phyloP scores from a whole-genome alignment of 352 stramenopile genomes.

The Globisporangium irregulare region DNA sequence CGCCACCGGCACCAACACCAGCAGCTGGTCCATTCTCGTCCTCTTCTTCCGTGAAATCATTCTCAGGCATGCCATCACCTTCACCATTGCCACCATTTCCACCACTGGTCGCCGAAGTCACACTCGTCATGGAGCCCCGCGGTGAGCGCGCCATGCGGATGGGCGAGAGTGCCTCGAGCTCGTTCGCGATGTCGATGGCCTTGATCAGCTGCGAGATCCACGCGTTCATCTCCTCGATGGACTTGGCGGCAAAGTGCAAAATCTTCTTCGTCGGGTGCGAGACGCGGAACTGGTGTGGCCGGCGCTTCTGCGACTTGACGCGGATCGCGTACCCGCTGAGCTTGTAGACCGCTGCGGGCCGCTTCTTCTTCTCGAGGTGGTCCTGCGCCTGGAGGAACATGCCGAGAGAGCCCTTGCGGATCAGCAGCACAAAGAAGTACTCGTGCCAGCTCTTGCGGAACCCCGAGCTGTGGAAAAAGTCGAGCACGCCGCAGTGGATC shows the following conservation, averaged over 20 bases:
- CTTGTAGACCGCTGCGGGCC: constrained; percentile 59
- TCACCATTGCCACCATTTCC: background rate
- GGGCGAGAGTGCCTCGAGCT: constrained; percentile 31
- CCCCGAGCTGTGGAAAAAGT: constrained; percentile 50
- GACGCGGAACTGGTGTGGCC: constrained; percentile 61
- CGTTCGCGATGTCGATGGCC: constrained; percentile 57
- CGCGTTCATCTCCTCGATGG: constrained; percentile 66
- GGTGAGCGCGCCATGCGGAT: constrained; percentile 1
- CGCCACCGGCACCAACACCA: too few relatives aligned
- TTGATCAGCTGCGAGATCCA: constrained; percentile 65
- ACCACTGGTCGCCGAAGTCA: background rate
- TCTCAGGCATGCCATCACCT: constrained; percentile 1
- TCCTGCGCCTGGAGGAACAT: constrained; percentile 57
- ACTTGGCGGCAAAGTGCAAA: constrained; percentile 50
- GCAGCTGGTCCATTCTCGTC: background rate
- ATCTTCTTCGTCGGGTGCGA: constrained; percentile 56
- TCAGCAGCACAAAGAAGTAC: constrained; percentile 72
- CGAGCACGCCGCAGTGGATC: constrained; percentile 46
- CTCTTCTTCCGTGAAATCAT: constrained; percentile 15
- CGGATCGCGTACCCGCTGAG: constrained; percentile 65
- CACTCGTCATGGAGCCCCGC: constrained; percentile 1
- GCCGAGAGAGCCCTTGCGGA: constrained; percentile 67
- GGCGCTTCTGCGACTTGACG: constrained; percentile 61
- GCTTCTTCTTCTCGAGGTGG: constrained; percentile 39
- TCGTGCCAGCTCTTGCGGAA: constrained; percentile 63